Base-by-base conservation (phyloP, 2,329 filamentous ascomycete species). In the Colletotrichum orbiculare region DNA sequence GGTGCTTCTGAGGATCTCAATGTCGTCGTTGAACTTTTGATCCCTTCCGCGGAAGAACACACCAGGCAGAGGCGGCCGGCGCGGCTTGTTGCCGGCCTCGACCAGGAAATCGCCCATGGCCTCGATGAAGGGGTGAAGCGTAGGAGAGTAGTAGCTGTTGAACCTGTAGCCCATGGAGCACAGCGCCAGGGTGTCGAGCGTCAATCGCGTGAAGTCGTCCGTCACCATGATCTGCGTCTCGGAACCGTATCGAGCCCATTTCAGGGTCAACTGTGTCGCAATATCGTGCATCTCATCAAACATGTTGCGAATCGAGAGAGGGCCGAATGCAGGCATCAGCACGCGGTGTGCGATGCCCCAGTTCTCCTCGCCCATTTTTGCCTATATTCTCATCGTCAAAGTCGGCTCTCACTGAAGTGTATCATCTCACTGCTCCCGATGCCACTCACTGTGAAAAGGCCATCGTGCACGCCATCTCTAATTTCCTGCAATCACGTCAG, bases 301-400 rank as follows among this genome's bases (percentile, higher is more conserved):
- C 85, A 87, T 87, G 34, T 75, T 76, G 35, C 86, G 83, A 70
- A 93, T 92, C 1, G 85, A 82, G 25, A 92, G 74, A 0, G 90
- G 90, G 0, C 90, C 90, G 72, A 93, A 92, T 2, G 89, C 89
- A 1, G 90, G 89, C 71, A 90, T 84, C 59, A 93, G 78, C 10
- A 89, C 77, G 33, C 88, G 80, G 71, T 92, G 86, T 25, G 91
- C 90, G 68, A 90, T 83, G 15, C 81, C 57, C 68, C 69, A 71
- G 47, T 64, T 67, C 53, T 66, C 62, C 45, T 71, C 65, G 34
- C 61, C 68, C 48, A 57, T 56, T 35, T 58, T 47, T 3, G 69
- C 70, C 54, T 67, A 4, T 7, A 13, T 38, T 50, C 41, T 34
- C 11, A 13, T 17, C 11, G 34, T 63, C 13, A 54, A 25, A n/a